phyloP scores from a whole-genome alignment of 768 basidiomycete genomes.

The Boletus patriciae region DNA sequence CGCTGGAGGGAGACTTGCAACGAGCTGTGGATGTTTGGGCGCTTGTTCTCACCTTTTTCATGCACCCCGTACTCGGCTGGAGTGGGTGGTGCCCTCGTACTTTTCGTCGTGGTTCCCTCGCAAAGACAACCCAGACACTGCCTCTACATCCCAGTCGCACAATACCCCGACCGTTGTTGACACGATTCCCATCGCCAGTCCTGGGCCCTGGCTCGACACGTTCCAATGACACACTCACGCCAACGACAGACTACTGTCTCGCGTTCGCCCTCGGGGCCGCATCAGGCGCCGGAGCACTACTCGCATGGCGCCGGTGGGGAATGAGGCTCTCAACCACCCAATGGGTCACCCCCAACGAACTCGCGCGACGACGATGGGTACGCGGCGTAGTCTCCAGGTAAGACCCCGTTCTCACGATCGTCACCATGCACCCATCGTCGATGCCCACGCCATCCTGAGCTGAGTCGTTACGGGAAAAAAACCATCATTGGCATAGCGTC shows the following conservation, averaged over 20 bases:
- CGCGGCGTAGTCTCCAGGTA: too few relatives aligned
- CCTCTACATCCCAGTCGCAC: background rate
- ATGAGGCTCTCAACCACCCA: slow-evolving; percentile 62
- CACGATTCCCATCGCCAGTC: background rate
- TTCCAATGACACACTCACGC: background rate
- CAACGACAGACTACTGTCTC: background rate
- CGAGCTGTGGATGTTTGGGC: too few relatives aligned
- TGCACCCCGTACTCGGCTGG: too few relatives aligned
- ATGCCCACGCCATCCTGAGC: background rate
- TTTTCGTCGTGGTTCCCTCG: too few relatives aligned
- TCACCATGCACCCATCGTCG: background rate
- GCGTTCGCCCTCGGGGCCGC: slow-evolving; percentile 19
- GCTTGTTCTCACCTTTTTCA: too few relatives aligned
- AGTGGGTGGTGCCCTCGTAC: too few relatives aligned
- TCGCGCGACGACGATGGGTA: too few relatives aligned
- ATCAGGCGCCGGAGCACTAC: too few relatives aligned
- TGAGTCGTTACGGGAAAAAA: too few relatives aligned
- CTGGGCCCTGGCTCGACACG: slow-evolving; percentile 3
- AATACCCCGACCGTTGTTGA: background rate
- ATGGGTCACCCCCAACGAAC: slow-evolving; percentile 67
- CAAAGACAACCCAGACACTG: background rate
- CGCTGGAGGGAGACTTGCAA: too few relatives aligned
- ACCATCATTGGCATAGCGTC: slow-evolving; percentile 57
- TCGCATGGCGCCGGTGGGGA: slow-evolving; percentile 52
- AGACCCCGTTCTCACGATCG: slow-evolving; percentile 12